Evolutionary conservation across 331 rosid genomes (phyloP).

Genomic region (Rhamnella rubrinervis): DNA sequence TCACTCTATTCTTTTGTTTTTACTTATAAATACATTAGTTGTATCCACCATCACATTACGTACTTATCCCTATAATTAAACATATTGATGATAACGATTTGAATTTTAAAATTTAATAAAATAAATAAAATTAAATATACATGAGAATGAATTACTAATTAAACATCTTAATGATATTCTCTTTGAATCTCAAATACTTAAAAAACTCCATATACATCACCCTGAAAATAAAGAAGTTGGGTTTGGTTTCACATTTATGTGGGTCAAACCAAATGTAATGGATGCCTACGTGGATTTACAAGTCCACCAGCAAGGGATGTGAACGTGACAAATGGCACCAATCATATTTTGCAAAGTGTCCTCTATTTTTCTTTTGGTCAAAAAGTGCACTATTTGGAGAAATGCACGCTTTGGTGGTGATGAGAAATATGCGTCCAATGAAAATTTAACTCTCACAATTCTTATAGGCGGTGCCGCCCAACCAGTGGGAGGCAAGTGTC

Average conservation of each 20-base stretch:
- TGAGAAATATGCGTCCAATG: neutral
- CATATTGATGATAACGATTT: no score
- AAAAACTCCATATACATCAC: neutral
- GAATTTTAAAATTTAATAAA: no score
- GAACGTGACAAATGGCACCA: neutral
- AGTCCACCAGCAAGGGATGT: neutral
- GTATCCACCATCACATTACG: no score
- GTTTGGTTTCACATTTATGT: neutral
- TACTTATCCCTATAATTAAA: no score
- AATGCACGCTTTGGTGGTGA: neutral
- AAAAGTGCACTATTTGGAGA: neutral
- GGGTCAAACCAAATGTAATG: no score
- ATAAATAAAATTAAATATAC: no score
- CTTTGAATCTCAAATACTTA: neutral
- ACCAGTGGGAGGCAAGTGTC: conserved; percentile 33
- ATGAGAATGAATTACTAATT: no score
- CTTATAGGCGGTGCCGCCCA: conserved; percentile 49
- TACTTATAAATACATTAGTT: no score
- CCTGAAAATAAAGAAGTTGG: neutral
- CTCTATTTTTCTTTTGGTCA: neutral
- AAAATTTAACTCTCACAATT: neutral
- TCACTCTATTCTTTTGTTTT: no score
- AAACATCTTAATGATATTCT: no score
- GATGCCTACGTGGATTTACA: no score
- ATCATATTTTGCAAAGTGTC: no score